A percentile compares a stretch with the other conserved stretches of the same genome.
Conservation (phyloP, 2,329 filamentous ascomycete genomes). For the Pseudocercospora macadamiae region DNA sequence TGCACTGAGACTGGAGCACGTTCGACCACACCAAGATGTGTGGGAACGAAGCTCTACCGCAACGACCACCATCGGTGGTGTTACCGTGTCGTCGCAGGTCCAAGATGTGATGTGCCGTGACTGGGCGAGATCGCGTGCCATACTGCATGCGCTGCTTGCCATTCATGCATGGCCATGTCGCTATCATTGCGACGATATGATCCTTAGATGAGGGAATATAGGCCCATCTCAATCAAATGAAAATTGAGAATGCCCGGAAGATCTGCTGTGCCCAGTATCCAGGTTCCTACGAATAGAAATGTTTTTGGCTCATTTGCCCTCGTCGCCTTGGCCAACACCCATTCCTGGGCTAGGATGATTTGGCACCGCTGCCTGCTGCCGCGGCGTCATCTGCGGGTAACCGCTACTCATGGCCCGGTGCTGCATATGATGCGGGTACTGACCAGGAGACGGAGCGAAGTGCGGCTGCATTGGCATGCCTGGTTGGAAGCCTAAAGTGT, state of each 20-base stretch:
- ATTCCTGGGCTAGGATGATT: conserved; percentile 36
- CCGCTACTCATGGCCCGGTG: conserved; percentile 36
- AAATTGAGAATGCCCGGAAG: not conserved
- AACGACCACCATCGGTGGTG: no score
- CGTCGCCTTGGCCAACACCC: conserved; percentile 32
- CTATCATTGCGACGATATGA: not conserved
- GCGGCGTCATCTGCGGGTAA: conserved; percentile 41
- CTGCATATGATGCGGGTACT: conserved; percentile 32
- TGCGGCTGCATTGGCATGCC: conserved; percentile 27
- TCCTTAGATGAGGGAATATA: not conserved
- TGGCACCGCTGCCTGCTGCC: conserved; percentile 37
- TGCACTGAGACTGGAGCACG: no score
- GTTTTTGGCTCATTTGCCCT: conserved; percentile 33
- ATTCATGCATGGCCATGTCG: not conserved
- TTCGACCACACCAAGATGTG: no score
- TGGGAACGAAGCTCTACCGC: no score
- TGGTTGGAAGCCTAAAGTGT: conserved; percentile 51
- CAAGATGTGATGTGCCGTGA: no score
- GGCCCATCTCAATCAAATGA: conserved; percentile 3
- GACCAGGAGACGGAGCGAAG: conserved; percentile 27
- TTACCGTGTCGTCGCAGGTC: no score
- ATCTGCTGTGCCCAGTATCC: not conserved
- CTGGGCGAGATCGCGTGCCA: no score
- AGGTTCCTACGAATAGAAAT: not conserved
- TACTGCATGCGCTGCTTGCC: no score